These are phyloP conservation scores for Boletus sp. DNA, from an alignment of 1,284 basidiomycete species.

Conservation along the genomic window DNA sequence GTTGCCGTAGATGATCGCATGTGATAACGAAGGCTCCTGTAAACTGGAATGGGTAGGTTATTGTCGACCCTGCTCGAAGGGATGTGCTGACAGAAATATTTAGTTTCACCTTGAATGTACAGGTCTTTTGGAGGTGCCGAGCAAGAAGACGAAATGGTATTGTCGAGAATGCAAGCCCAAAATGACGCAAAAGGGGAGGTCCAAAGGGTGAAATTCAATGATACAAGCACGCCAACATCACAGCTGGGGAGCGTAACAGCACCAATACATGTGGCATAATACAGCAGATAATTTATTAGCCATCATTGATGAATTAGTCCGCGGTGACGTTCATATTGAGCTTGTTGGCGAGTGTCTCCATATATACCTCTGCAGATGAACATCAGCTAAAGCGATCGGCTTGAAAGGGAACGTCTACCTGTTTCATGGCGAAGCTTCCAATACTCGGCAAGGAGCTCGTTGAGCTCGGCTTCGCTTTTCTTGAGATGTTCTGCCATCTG, in stretches of 20 bases:
- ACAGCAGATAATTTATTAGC: slow-evolving; percentile 20
- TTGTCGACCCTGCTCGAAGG: background rate
- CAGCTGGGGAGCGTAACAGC: background rate
- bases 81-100: slow-evolving; percentile 11
- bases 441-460: slow-evolving; percentile 74
- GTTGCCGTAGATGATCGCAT: slow-evolving; percentile 71
- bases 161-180: slow-evolving; percentile 56
- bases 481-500: slow-evolving; percentile 74
- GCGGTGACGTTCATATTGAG: slow-evolving; percentile 52
- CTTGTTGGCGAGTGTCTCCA: slow-evolving; percentile 74
- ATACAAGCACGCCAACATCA: slow-evolving; percentile 6
- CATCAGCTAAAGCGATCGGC: slow-evolving; percentile 6
- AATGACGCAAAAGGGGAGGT: slow-evolving; percentile 29
- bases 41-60: slow-evolving; percentile 70
- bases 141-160: slow-evolving; percentile 63
- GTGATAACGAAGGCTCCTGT: slow-evolving; percentile 68
- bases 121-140: slow-evolving; percentile 56
- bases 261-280: slow-evolving; percentile 20
- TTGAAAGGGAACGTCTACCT: slow-evolving; percentile 40
- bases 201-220: slow-evolving; percentile 15
- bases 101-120: slow-evolving; percentile 77
- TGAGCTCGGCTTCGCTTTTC: slow-evolving; percentile 68
- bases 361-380: slow-evolving; percentile 59
- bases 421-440: slow-evolving; percentile 76
- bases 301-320: slow-evolving; percentile 29